These are phyloP conservation scores for Fusarium lateritium DNA, from an alignment of 2,329 filamentous ascomycete genomes.

Conservation along the genomic window DNA sequence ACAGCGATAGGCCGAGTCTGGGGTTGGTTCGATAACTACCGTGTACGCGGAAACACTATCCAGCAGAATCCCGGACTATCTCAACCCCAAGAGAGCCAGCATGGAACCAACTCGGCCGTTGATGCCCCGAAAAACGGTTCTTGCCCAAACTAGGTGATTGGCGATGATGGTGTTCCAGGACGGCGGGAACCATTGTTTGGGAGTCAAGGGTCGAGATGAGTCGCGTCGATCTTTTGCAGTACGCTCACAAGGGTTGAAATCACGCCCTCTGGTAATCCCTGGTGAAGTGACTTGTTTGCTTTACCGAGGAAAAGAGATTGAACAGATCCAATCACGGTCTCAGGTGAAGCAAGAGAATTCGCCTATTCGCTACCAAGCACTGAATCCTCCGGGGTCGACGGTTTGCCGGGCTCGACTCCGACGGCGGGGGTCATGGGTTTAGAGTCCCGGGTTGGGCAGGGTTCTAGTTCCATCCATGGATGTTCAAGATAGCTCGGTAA, in stretches of 20 bases:
- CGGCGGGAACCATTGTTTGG: slow-evolving; percentile 19
- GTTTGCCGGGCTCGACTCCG: slow-evolving; percentile 38
- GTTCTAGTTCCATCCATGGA: not conserved
- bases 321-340: slow-evolving; percentile 39
- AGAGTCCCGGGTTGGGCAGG: slow-evolving; percentile 26
- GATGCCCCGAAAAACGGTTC: slow-evolving; percentile 14
- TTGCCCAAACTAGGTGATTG: slow-evolving; percentile 2
- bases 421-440: slow-evolving; percentile 34
- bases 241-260: slow-evolving; percentile 8
- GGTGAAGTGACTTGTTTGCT: slow-evolving; percentile 6
- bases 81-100: slow-evolving; percentile 3
- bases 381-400: slow-evolving; percentile 16
- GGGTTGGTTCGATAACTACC: slow-evolving; percentile 7
- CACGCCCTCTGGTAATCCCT: slow-evolving; percentile 16
- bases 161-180: slow-evolving; percentile 23
- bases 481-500: slow-evolving; percentile 24
- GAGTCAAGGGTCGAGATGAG: slow-evolving; percentile 33
- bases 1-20: slow-evolving; percentile 31
- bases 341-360: slow-evolving; percentile 28
- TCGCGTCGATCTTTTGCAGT: slow-evolving; percentile 24
- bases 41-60: not conserved
- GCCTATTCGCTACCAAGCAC: slow-evolving; percentile 38
- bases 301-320: slow-evolving; percentile 27
- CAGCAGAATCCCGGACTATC: not conserved
- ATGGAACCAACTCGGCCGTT: not conserved